phyloP scores from a whole-genome alignment of 2,329 filamentous ascomycete genomes.

The Botrytis deweyae region DNA sequence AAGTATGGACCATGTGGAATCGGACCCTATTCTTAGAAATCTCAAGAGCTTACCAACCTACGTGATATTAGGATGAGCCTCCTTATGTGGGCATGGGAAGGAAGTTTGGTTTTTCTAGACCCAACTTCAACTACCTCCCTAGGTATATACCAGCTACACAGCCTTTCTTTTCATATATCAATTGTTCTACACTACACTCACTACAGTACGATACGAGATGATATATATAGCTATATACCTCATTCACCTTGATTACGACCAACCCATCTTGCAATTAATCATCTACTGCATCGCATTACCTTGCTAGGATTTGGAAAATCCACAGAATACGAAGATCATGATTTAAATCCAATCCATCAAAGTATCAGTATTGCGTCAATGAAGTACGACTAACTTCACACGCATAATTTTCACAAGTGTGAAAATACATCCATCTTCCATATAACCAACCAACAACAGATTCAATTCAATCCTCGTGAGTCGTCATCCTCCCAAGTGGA shows the following conservation, averaged over 20 bases:
- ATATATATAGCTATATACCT: not conserved
- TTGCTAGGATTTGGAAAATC: not conserved
- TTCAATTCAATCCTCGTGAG: too few species aligned
- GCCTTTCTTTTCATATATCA: not conserved
- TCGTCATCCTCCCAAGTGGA: not conserved
- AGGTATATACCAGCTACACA: not conserved
- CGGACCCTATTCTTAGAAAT: constrained; percentile 1
- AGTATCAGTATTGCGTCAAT: not conserved
- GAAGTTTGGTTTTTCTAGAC: not conserved
- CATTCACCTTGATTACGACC: not conserved
- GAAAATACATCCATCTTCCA: not conserved
- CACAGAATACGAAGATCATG: constrained; percentile 9
- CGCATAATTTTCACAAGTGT: constrained; percentile 7
- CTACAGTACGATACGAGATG: too few species aligned
- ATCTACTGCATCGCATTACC: not conserved
- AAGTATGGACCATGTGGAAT: not conserved
- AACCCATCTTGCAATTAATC: not conserved
- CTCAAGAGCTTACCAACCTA: not conserved
- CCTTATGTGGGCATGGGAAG: not conserved
- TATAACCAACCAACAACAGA: not conserved
- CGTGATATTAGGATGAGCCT: constrained; percentile 4
- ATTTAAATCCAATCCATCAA: not conserved
- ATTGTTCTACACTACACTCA: not conserved
- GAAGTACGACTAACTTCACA: not conserved
- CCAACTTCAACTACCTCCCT: not conserved